These are phyloP conservation scores for Hypericum androsaemum DNA, from an alignment of 345 rosid genomes.

Conservation along the genomic window DNA sequence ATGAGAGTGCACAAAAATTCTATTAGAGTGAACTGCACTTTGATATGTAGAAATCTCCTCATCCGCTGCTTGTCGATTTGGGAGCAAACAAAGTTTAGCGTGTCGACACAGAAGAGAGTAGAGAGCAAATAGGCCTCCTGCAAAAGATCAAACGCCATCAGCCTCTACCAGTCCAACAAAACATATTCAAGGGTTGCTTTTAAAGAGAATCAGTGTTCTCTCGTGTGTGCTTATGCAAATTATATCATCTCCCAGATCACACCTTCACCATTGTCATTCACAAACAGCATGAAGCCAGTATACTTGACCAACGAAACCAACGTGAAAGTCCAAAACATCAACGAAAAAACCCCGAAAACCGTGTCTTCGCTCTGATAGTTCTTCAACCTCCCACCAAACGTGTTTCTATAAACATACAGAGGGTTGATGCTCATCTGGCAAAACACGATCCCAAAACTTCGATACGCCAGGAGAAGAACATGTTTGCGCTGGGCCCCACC, in stretches of 20 bases:
- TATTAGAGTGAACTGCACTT: conserved; percentile 32
- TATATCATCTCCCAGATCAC: conserved; percentile 7
- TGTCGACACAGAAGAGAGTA: conserved; percentile 80
- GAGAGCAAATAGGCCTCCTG: conserved; percentile 84
- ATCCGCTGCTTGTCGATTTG: conserved; percentile 84
- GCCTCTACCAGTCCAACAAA: conserved; percentile 6
- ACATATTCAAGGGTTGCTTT: no score
- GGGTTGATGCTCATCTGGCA: conserved; percentile 78
- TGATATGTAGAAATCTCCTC: conserved; percentile 84
- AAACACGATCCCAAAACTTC: conserved; percentile 77
- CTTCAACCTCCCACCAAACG: conserved; percentile 60
- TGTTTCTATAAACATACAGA: conserved; percentile 66
- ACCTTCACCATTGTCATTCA: conserved; percentile 92
- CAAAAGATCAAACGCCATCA: conserved; percentile 18
- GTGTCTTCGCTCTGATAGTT: conserved; percentile 53
- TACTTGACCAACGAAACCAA: conserved; percentile 69
- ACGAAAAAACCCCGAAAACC: conserved; percentile 66
- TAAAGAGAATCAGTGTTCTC: background rate
- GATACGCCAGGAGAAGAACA: conserved; percentile 59
- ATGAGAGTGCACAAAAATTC: conserved; percentile 30
- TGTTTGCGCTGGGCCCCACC: conserved; percentile 35
- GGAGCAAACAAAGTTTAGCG: conserved; percentile 72
- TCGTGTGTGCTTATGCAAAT: conserved; percentile 4
- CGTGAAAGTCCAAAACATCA: conserved; percentile 84
- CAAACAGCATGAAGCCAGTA: conserved; percentile 44